Evolutionary conservation across 148 eudicot genomes (phyloP).

Genomic region (Silene latifolia): DNA sequence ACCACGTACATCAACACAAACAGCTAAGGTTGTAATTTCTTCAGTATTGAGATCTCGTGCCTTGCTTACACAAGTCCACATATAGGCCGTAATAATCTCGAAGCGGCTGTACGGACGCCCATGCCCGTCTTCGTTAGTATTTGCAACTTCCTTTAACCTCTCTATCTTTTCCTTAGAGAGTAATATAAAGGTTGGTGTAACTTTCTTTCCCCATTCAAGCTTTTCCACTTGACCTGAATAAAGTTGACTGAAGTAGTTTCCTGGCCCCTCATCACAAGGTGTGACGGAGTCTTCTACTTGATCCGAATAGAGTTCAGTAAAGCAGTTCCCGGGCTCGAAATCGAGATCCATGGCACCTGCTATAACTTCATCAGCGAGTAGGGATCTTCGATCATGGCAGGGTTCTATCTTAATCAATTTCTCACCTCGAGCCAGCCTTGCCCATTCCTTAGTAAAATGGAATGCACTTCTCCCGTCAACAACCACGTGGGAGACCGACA

Average conservation of each 20-base stretch:
- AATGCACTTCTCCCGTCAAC: not conserved
- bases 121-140: not conserved
- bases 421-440: constrained; percentile 12
- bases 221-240: not conserved
- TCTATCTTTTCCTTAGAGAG: constrained; percentile 12
- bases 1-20: constrained; percentile 14
- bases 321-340: too few species aligned
- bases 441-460: constrained; percentile 16
- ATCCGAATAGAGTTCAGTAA: too few species aligned
- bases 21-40: too few species aligned
- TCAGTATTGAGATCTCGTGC: too few species aligned
- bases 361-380: not conserved
- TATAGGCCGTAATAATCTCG: constrained; percentile 17
- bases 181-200: too few species aligned
- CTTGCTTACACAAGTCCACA: constrained; percentile 19
- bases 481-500: too few species aligned
- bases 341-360: too few species aligned
- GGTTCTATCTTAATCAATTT: not conserved
- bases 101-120: constrained; percentile 17
- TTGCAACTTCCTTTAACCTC: constrained; percentile 10
- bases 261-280: not conserved
- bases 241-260: not conserved
- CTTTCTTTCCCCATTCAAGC: not conserved
- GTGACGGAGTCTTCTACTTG: too few species aligned
- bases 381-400: too few species aligned